phyloP scores from a whole-genome alignment of 164 flowering plant species.

The Dillenia turbinata region DNA sequence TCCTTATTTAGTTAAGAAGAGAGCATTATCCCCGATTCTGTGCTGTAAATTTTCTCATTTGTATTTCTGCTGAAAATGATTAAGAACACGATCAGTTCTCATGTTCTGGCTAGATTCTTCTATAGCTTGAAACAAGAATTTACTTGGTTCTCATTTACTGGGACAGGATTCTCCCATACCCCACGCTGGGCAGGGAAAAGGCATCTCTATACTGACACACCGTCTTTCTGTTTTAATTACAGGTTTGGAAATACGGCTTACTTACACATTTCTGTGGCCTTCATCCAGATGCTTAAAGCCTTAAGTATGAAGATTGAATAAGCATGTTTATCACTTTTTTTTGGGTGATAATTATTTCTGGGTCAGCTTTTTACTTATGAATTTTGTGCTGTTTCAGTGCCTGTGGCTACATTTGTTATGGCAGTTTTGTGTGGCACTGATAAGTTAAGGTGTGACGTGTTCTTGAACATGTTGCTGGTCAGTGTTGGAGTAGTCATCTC shows the following conservation, averaged over 20 bases:
- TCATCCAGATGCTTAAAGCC: slow-evolving; percentile 99
- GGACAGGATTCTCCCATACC: no score
- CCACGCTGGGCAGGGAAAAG: no score
- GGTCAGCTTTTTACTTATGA: slow-evolving; percentile 1
- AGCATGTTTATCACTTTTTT: slow-evolving; percentile 1
- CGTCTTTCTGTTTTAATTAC: slow-evolving; percentile 12
- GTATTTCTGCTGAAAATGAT: no score
- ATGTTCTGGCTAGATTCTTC: no score
- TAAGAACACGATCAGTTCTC: no score
- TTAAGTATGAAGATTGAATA: slow-evolving; percentile 55
- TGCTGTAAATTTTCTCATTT: no score
- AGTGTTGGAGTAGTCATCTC: slow-evolving; percentile 97
- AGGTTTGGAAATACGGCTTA: slow-evolving; percentile 99
- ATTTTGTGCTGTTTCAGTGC: slow-evolving; percentile 59
- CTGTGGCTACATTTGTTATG: slow-evolving; percentile 95
- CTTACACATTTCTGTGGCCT: slow-evolving; percentile 97
- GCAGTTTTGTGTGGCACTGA: slow-evolving; percentile 98
- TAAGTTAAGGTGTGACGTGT: slow-evolving; percentile 84
- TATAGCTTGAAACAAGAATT: no score
- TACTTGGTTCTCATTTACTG: no score
- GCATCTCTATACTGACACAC: no score
- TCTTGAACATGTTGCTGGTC: slow-evolving; percentile 95
- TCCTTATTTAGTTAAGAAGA: no score
- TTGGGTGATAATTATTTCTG: background rate
- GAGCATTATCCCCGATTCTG: no score